phyloP scores from a whole-genome alignment of 371 early-diverging fungal species.

The Batkoa obscura region DNA sequence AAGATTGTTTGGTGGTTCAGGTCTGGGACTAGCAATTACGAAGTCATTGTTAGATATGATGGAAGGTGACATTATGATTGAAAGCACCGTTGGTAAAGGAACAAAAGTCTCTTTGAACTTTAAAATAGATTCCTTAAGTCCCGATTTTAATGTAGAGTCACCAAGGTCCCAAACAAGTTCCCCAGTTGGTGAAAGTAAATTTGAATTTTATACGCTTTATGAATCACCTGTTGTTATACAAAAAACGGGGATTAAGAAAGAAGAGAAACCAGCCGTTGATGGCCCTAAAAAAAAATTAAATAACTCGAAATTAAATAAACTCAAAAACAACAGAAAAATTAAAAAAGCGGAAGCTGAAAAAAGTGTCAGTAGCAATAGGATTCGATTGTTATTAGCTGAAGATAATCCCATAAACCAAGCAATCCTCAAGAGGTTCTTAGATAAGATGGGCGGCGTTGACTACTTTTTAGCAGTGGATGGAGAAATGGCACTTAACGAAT shows the following conservation, averaged over 20 bases:
- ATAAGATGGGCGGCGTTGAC: not conserved
- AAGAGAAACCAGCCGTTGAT: too few relatives aligned
- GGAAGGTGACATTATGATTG: slow-evolving; percentile 24
- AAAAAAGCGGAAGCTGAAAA: not conserved
- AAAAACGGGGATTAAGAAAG: not conserved
- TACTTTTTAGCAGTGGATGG: not conserved
- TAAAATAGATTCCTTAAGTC: not conserved
- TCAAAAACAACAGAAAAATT: not conserved
- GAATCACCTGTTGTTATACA: not conserved
- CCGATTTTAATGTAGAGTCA: not conserved
- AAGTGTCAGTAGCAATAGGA: not conserved
- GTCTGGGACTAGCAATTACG: slow-evolving; percentile 30
- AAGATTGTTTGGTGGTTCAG: slow-evolving; percentile 23
- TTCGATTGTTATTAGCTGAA: not conserved
- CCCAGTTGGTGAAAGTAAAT: not conserved
- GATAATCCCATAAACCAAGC: not conserved
- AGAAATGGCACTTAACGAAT: not conserved
- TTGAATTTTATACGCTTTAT: not conserved
- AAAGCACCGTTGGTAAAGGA: slow-evolving; percentile 14
- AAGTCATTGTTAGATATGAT: slow-evolving; percentile 26
- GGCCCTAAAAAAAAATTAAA: not conserved
- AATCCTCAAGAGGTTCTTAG: not conserved
- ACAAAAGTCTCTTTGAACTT: slow-evolving; percentile 18
- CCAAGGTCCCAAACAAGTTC: not conserved
- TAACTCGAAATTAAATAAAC: not conserved